Evolutionary conservation across 2,329 filamentous ascomycete genomes (phyloP), one percentile per base, ranked within the genome.

Genomic region (Pseudocercospora cruenta): DNA sequence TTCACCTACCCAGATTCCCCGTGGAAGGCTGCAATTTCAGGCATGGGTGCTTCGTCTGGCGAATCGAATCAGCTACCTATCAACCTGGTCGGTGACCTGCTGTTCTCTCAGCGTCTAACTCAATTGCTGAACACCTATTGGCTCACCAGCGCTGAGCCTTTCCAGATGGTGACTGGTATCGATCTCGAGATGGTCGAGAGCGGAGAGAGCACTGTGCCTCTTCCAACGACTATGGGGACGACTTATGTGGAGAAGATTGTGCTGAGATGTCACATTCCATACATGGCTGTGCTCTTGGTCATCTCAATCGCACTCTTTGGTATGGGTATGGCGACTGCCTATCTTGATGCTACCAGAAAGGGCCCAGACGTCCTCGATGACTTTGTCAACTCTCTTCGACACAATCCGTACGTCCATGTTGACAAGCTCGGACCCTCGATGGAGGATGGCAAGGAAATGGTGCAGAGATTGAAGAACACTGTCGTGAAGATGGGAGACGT

Each of bases 51-150:
- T 14, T 19, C 19, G 19, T 22, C 19, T 22, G 49, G 49, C 7
- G 21, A 53, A 22, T 22, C 19, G 2, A 14, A 9, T 16, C 19
- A 22, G 22, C 1, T 24, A 5, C 49, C 49, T 3, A 53, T 53
- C 49, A 24, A 14, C 12, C 6, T 14, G n/a, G 49, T 69, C 21
- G 66, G 68, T 8, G 55, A 62, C 16, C 57, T 61, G 10, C 63
- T 67, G 6, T 66, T 70, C 62, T 70, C 69, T 8, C 39, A 58
- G 2, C 64, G 69, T 7, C 39, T 69, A 8, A 66, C 66, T 6
- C 69, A 71, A 59, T 63, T 71, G 12, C 19, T 71, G 3, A 71
- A 71, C 62, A 71, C 69, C 8, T 68, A 67, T 58, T 71, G 69
- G 69, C 54, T 69, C n/a, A 39, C 28, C 26, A 66, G 60, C 19